A percentile compares a stretch with the other conserved stretches of the same genome.
These are phyloP conservation scores for Kodamaea fungicola DNA, from an alignment of 1,139 yeast species.

Conservation along the genomic window DNA sequence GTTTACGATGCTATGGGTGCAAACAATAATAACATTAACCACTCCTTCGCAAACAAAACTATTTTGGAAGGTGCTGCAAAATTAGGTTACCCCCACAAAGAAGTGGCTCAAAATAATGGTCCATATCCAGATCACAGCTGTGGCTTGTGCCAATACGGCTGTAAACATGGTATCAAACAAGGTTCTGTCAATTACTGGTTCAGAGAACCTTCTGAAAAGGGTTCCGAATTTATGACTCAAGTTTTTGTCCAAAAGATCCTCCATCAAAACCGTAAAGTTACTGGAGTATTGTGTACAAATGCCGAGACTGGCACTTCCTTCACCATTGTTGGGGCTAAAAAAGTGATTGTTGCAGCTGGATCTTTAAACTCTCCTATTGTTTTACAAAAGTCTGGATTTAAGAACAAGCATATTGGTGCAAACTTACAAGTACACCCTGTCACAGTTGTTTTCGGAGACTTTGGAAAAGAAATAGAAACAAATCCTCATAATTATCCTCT, in stretches of 20 bases:
- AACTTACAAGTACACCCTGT: slow-evolving; percentile 57
- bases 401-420: slow-evolving; percentile 50
- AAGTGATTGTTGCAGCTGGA: slow-evolving; percentile 49
- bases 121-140: slow-evolving; percentile 44
- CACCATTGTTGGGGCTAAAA: slow-evolving; percentile 44
- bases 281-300: slow-evolving; percentile 40
- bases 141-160: slow-evolving; percentile 54
- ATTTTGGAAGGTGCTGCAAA: slow-evolving; percentile 46
- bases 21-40: slow-evolving; percentile 35
- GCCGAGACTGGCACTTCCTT: slow-evolving; percentile 26
- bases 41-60: slow-evolving; percentile 46
- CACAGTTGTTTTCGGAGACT: slow-evolving; percentile 41
- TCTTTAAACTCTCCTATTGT: slow-evolving; percentile 51
- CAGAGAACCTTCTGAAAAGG: slow-evolving; percentile 47
- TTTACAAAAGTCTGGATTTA: slow-evolving; percentile 50
- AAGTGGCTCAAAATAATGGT: slow-evolving; percentile 51
- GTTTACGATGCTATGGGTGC: slow-evolving; percentile 55
- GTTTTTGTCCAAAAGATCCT: slow-evolving; percentile 40
- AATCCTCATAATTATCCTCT: slow-evolving; percentile 44
- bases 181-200: slow-evolving; percentile 55
- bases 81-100: slow-evolving; percentile 43
- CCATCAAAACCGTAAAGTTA: slow-evolving; percentile 42
- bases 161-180: slow-evolving; percentile 52
- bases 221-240: slow-evolving; percentile 48
- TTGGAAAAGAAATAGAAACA: slow-evolving; percentile 30